Base-by-base conservation (phyloP, 768 basidiomycete genomes). In the Lyophyllum atratum region DNA sequence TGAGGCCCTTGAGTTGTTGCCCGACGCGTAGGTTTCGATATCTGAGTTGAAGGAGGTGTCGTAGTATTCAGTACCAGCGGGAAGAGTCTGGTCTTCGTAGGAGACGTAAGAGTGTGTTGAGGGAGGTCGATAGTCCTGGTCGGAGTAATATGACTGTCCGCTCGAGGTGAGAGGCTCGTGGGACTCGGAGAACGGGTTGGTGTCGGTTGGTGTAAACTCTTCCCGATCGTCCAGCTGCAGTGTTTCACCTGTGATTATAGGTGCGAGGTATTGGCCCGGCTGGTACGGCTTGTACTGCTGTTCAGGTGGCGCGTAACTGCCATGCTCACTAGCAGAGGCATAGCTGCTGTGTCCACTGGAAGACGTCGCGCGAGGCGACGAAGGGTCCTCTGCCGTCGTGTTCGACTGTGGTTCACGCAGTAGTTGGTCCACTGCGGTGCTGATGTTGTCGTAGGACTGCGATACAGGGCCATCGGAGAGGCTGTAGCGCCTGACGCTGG, bases 1-100 rank as follows among this genome's bases (percentile, higher is more conserved):
- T 1, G 76, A 71, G 29, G 79, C 71, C 11, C 81, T 81, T 7
- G 82, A 74, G 61, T 78, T 73, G 54, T 79, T 78, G 7, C 85
- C 88, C 0, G 88, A 87, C 9, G 89, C 79, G 60, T 86, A 91
- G 2, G 85, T 87, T 63, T 89, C 88, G 0, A 82, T 73, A 64
- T 89, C 87, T 49, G 85, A 78, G 42, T 77, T 76, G 67, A 87
- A 88, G 67, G 86, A 85, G 62, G 86, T 85, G 14, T 85, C 53
- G 50, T 49, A 52, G 19, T 49, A 59, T 19, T 72, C 70, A 8
- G 73, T 61, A 26, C 74, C 70, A 25, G 72, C 71, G 25, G 77
- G 70, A 49, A 75, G 64, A 48, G 70, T 61, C 17, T 71, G 64
- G 2, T 58, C 59, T 50, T 70, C 68, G 43, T 72, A 64, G 31